Evolutionary conservation across 768 basidiomycete genomes (phyloP), one percentile per base, ranked within the genome.

Genomic region (Psilocybe cyanescens): DNA sequence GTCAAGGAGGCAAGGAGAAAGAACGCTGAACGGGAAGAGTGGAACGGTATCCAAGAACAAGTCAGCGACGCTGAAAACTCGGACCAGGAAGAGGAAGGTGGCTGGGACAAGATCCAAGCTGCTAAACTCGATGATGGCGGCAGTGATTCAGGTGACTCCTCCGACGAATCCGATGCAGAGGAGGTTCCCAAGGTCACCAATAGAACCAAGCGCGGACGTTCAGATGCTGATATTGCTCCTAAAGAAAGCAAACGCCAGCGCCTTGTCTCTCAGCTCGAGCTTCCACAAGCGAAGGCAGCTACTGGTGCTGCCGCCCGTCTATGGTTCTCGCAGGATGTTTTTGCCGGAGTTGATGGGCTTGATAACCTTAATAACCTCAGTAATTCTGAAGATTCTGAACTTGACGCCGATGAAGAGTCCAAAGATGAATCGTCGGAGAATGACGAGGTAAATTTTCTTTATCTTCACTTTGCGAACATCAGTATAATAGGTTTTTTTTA

Each of bases 301-400:
- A 70, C 76, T 12, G 69, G 82, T 66, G 83, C 83, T 49, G 81
- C 88, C 48, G 85, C 95, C 2, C 84, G 90, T 67, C 72, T 98
- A n/a, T 99, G 97, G 97, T 99, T 98, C 76, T 89, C 91, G 65
- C 97, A 97, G 75, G 90, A 91, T 54, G 75, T 97, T 47, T 99
- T 99, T 80, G 83, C 86, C 53, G 90, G 84, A 24, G 73, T 85
- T 6, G 86, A 83, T 46, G 82, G 68, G 5, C 71, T 77, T 5
- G 76, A 71, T 3, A 70, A 70, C 24, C 24, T 24, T 24, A 57
- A 63, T 24, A 24, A 24, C 24, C 24, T 80, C 7, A 83, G 79
- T 49, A 81, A 68, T 28, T 60, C 62, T 2, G 67, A 80, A 47
- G 80, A 63, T 29, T 59, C 63, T 8, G 68, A 71, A 35, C 69